Evolutionary conservation across 805 yeast genomes (phyloP), one percentile per base, ranked within the genome.

Genomic region (Priceomyces carsonii): DNA sequence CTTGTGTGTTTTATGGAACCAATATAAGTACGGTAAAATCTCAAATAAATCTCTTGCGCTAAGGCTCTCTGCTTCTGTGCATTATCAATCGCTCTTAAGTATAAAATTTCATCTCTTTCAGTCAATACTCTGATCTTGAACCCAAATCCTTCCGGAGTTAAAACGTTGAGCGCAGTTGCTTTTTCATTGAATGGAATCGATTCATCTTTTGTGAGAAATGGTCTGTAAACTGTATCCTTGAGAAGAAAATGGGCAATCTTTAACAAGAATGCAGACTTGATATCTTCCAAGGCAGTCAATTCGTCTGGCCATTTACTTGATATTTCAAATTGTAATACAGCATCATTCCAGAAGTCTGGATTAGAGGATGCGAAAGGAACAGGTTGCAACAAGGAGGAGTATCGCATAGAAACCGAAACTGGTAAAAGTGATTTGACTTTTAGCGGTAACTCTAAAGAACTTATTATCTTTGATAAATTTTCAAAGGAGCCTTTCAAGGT

Each of bases 271-370:
- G 98, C 98, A 20, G 95, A 78, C 54, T 93, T 93, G 10, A 95
- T 84, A 51, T 84, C 82, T 57, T 93, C 98, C 36, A 89, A 63
- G 2, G 96, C 89, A 25, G 71, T 63, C 5, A 88, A 57, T 56
- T 93, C 96, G 59, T 86, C 95, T 2, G 99, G 99, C 99, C 99
- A 93, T 57, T 80, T 80, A n/a, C 77, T 73, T 2, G 96, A 86
- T 3, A 85, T 69, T 63, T 93, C 99, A 58, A 93, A 87, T 59
- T 90, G 95, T 23, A 93, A 56, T 7, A 93, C 72, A 10, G 82
- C 80, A 28, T 85, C 90, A 48, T 84, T 86, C 69, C 87, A 79
- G 53, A 84, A 85, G 51, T 84, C 86, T 4, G 88, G 89, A 47
- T 75, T 80, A 2, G 85, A 71, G 19, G 72, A 69, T 6, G 91